Evolutionary conservation across 2,329 filamentous ascomycete species (phyloP).

Genomic region (Emergomyces orientalis): DNA sequence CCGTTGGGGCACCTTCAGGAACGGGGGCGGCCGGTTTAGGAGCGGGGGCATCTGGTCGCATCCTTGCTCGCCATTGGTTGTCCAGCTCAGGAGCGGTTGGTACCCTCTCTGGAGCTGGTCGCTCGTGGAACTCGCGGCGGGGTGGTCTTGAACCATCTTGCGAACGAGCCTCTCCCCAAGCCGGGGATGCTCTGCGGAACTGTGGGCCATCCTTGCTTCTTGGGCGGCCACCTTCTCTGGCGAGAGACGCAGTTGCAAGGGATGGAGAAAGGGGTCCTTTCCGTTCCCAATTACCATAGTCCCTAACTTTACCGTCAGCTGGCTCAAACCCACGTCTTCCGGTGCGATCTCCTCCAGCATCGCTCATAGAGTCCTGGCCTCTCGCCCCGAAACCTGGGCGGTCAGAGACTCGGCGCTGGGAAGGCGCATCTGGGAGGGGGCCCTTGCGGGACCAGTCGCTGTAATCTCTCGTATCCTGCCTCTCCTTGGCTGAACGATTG

Average conservation of each 20-base stretch:
- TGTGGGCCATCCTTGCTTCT: constrained; percentile 52
- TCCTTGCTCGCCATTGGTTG: constrained; percentile 82
- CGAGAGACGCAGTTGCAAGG: constrained; percentile 38
- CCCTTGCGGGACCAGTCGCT: constrained; percentile 90
- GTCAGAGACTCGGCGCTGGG: constrained; percentile 47
- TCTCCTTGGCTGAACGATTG: constrained; percentile 63
- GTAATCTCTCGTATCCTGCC: constrained; percentile 70
- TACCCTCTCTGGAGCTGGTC: constrained; percentile 53
- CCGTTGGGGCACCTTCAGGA: constrained; percentile 65
- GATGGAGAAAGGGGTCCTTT: constrained; percentile 78
- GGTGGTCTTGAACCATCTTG: constrained; percentile 73
- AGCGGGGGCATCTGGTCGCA: constrained; percentile 66
- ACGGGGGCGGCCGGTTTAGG: constrained; percentile 54
- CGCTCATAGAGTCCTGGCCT: constrained; percentile 46
- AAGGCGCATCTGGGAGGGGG: constrained; percentile 65
- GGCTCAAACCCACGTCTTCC: constrained; percentile 58
- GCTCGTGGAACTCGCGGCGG: constrained; percentile 64
- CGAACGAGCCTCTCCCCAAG: constrained; percentile 60
- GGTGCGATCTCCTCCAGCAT: constrained; percentile 55
- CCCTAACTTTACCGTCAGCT: constrained; percentile 64
- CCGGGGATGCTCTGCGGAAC: constrained; percentile 59
- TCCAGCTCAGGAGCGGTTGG: constrained; percentile 87
- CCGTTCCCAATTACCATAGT: constrained; percentile 88
- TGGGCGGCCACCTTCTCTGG: constrained; percentile 47
- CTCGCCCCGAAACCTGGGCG: constrained; percentile 46